Evolutionary conservation across 2,329 filamentous ascomycete genomes (phyloP), one percentile per base, ranked within the genome.

Genomic region (Trichoderma brevicompactum): DNA sequence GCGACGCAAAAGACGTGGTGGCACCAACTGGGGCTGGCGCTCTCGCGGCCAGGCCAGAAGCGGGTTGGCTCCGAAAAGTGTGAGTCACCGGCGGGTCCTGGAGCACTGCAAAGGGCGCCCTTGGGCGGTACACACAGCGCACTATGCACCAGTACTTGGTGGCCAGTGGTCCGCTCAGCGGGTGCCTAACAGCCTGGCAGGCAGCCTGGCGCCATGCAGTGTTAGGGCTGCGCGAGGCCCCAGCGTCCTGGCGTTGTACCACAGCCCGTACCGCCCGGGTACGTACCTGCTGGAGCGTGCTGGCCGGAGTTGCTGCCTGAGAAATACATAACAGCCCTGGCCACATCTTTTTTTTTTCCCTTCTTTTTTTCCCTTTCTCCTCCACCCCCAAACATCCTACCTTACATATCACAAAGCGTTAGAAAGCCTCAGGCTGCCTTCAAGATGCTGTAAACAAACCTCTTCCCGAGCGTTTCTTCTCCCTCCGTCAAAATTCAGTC

Each of bases 371-470:
- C 72, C 72, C 70, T 73, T 73, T 73, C 74, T 71, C 75, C 73
- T 72, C 71, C 72, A 72, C 71, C 76, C 74, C 72, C 73, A 76
- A 72, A 66, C 68, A 65, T 73, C 72, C 72, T 65, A 78, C 69
- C 77, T 71, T 72, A 74, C 71, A 78, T 48, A 65, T 32, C 50
- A 69, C 59, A 67, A 74, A 69, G 75, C 59, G 63, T 48, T 59
- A 69, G 61, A 67, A 75, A 70, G 75, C 77, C 74, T 70, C 72
- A 76, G 76, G 79, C 77, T 77, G 74, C 74, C 70, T 72, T 72
- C 81, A 88, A 79, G 77, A 88, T 88, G 86, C 82, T 83, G 79
- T 88, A 86, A 85, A 82, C 72, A 73, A 62, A 76, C 73, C 74
- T 75, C 78, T 76, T 72, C 72, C 75, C 73, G 74, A 74, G 74